Base-by-base conservation (phyloP, 345 rosid genomes). In the Salix viminalis region DNA sequence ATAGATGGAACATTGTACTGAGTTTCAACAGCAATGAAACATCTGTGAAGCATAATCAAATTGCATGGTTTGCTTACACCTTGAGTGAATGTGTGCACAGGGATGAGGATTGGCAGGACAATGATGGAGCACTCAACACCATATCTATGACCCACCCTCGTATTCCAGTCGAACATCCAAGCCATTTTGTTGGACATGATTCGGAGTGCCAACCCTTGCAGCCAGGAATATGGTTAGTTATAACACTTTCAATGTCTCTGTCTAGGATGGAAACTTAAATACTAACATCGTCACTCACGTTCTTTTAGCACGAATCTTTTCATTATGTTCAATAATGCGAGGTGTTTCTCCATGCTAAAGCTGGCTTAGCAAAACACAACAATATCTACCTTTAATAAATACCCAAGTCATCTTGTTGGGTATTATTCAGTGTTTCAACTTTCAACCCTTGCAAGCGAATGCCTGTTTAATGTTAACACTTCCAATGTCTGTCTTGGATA, bases 71-170 rank as follows among this genome's bases (percentile, higher is more conserved):
- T 44, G 69, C 30, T 65, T 18, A 34, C 37, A 15, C 19, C 14
- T 28, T 67, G 32, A 50, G 19, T 26, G 18, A 56, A 61, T 73
- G 39, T 14, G 72, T 70, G 18, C 72, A 79, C 85, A 96, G 98
- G 87, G 97, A 96, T 85, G 97, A 96, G 79, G 97, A 92, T 81
- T 96, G 99, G 99, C 86, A 76, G 75, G 98, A 96, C 79, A 96
- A 96, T 78, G 99, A 96, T 77, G 98, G 99, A 77, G 98, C 98
- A 54, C 75, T 96, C 76, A 96, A 93, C 87, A 92, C 95, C 42
- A 85, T 96, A 82, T 93, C 99, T 48, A 91, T 94, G 91, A 96
- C 99, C 79, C 94, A 93, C 78, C 99, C 99, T 18, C 89, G 89
- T 48, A 71, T 93, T 41, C 98, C 98, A 5, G 42, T 89, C 18